These are phyloP conservation scores for Niveomyces coronatus DNA, from an alignment of 2,329 filamentous ascomycete species.

Conservation along the genomic window DNA sequence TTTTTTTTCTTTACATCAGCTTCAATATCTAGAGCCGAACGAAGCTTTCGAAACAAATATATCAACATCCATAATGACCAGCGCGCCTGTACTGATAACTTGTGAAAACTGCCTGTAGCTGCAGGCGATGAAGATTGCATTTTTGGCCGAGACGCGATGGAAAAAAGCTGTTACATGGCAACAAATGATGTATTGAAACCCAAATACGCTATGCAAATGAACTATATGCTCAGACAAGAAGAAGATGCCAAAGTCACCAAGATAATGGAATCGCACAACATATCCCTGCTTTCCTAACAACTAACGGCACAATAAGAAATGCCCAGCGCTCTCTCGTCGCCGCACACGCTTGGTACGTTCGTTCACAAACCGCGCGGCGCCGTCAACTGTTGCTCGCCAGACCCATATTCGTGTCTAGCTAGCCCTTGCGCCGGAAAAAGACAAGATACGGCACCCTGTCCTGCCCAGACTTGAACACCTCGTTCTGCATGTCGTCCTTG, in stretches of 20 bases:
- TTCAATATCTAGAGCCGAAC: neutral
- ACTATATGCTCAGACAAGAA: neutral
- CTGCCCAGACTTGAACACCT: conserved; percentile 28
- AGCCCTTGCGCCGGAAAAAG: conserved; percentile 32
- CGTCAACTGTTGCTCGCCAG: too few relatives aligned
- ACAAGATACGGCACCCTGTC: conserved; percentile 36
- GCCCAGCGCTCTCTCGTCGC: too few relatives aligned
- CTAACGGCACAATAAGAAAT: too few relatives aligned
- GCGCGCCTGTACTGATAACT: neutral
- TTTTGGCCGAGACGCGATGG: neutral
- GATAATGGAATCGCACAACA: too few relatives aligned
- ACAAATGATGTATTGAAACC: neutral
- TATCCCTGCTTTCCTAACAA: too few relatives aligned
- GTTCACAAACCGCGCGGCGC: too few relatives aligned
- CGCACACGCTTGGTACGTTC: too few relatives aligned
- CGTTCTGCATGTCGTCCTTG: conserved; percentile 24
- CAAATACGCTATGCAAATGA: neutral
- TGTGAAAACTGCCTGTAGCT: neutral
- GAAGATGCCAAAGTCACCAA: neutral
- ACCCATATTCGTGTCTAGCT: too few relatives aligned
- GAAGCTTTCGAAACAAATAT: neutral
- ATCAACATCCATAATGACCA: neutral
- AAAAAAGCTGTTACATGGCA: neutral
- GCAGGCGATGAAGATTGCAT: neutral
- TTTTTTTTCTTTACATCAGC: conserved; percentile 3